Evolutionary conservation across 2,329 filamentous ascomycete genomes (phyloP).

Genomic region (Colletotrichum tanaceti): DNA sequence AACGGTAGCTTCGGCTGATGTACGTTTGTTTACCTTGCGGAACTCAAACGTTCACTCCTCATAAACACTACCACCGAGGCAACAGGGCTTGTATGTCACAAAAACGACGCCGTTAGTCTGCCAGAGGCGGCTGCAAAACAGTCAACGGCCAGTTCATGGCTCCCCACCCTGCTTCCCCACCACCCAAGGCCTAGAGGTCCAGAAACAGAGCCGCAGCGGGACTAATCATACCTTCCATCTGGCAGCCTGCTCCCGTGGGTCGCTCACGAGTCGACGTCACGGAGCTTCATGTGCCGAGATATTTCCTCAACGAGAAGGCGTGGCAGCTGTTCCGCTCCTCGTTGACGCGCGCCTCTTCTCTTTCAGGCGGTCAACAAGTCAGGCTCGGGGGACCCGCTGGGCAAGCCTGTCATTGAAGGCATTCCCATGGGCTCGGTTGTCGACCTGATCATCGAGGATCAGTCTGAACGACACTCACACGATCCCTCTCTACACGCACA

Average conservation of each 20-base stretch:
- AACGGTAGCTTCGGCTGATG: slow-evolving; percentile 29
- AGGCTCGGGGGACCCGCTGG: background rate
- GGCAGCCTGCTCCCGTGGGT: slow-evolving; percentile 18
- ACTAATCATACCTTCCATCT: slow-evolving; percentile 29
- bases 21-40: background rate
- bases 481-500: slow-evolving; percentile 43
- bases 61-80: background rate
- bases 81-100: slow-evolving; percentile 33
- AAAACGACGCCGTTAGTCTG: too few species aligned
- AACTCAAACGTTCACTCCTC: background rate
- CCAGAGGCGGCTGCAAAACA: slow-evolving; percentile 31
- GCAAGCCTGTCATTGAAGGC: slow-evolving; percentile 25
- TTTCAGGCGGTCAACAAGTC: slow-evolving; percentile 24
- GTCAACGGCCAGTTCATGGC: slow-evolving; percentile 27
- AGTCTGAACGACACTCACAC: slow-evolving; percentile 34
- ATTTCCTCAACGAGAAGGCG: slow-evolving; percentile 38
- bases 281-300: slow-evolving; percentile 14
- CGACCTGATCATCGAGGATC: slow-evolving; percentile 35
- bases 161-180: slow-evolving; percentile 35
- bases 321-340: slow-evolving; percentile 38
- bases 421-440: slow-evolving; percentile 39
- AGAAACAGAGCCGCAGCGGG: slow-evolving; percentile 34
- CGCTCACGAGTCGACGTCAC: too few species aligned
- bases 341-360: too few species aligned
- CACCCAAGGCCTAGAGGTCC: slow-evolving; percentile 29